Evolutionary conservation across 2,329 filamentous ascomycete genomes (phyloP), one percentile per base, ranked within the genome.

Genomic region (Epichloe typhina): DNA sequence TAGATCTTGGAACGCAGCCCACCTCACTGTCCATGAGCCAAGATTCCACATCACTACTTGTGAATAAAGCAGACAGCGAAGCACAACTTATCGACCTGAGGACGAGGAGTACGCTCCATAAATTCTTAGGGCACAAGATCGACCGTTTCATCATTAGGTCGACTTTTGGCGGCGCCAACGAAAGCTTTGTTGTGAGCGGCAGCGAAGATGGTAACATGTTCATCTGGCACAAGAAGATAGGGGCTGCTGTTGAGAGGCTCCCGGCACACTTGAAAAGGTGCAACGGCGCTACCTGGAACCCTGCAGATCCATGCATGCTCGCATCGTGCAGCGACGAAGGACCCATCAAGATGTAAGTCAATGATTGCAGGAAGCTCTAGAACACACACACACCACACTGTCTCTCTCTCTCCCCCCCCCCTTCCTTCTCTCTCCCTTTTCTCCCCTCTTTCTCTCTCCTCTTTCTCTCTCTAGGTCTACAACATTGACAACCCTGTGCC

Each of bases 211-310:
- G 81, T 2, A 75, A 77, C 51, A 77, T 97, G 41, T 84, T 88
- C 63, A 87, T 98, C 54, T 97, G 90, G 88, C 87, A 95, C 65
- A 93, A 88, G 65, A 84, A 83, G 51, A 88, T 85, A 37, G 88
- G 88, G 5, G 73, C 77, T 5, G 74, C 84, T 1, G 80, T 98
- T 5, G 86, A 89, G 61, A 83, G 79, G 46, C 72, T 97, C 3
- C 76, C 81, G 35, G 90, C 83, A 0, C 91, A 97, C 59, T 76
- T 78, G 12, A 49, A 49, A 36, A 84, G 88, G 36, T 91, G 93
- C 56, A 97, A 96, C 63, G 80, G 88, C 7, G 86, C 94, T 38
- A 77, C 84, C 21, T 98, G 93, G 91, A 93, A 91, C 60, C 90
- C 93, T 1, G 75, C 71, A 11, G 80, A 96, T 61, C 82, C 88